These are phyloP conservation scores for Nakataea oryzae DNA, from an alignment of 2,329 filamentous ascomycete genomes.

Conservation along the genomic window DNA sequence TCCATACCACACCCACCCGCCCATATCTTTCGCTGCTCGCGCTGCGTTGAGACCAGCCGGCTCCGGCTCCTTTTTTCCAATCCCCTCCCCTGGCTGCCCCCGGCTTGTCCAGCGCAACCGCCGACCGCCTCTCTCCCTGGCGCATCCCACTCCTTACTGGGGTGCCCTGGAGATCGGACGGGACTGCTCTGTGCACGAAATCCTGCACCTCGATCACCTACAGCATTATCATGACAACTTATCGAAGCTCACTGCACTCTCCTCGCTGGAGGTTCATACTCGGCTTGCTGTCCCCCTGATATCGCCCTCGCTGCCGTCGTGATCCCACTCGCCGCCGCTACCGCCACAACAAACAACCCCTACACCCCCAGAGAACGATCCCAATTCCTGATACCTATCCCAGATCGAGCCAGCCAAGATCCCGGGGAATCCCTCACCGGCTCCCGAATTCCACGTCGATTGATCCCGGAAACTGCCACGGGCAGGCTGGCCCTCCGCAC, in stretches of 20 bases:
- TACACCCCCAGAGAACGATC: conserved; percentile 1
- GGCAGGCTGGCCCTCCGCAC: background rate
- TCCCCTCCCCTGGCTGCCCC: background rate
- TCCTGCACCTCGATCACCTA: background rate
- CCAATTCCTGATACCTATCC: background rate
- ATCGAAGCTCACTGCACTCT: conserved; percentile 27
- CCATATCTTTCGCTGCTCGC: background rate
- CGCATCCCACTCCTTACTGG: background rate
- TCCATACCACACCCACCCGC: background rate
- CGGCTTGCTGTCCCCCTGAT: conserved; percentile 31
- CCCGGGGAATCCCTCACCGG: background rate
- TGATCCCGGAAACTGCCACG: background rate
- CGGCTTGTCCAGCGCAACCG: background rate
- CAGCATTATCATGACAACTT: conserved; percentile 32
- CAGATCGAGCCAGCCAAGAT: conserved; percentile 5
- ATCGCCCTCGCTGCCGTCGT: conserved; percentile 5
- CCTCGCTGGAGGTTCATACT: conserved; percentile 33
- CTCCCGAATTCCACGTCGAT: background rate
- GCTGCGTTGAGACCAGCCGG: background rate
- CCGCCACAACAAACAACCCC: background rate
- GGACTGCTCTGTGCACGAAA: background rate
- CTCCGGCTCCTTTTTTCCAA: background rate
- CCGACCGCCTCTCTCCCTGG: background rate
- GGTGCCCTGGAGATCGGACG: background rate
- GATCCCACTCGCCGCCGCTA: background rate